A percentile compares a stretch with the other conserved stretches of the same genome.
phyloP scores from a whole-genome alignment of 2,329 filamentous ascomycete genomes.

The Pyrenophora tritici-repentis region DNA sequence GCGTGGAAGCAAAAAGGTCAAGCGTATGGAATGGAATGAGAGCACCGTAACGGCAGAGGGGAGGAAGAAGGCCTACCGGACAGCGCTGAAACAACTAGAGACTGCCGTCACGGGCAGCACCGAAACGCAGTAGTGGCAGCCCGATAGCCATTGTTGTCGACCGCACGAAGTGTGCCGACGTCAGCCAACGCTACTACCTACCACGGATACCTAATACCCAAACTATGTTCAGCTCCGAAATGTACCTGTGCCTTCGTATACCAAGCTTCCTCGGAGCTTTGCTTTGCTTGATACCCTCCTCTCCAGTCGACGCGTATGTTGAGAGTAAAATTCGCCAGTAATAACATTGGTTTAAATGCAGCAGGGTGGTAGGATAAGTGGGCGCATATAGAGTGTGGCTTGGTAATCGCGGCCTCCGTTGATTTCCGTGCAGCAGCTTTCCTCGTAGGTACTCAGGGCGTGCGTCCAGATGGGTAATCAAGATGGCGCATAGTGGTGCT shows the following conservation, averaged over 20 bases:
- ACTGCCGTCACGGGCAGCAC: slow-evolving; percentile 58
- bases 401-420: too few relatives aligned
- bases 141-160: not conserved
- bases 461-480: too few relatives aligned
- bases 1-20: slow-evolving; percentile 52
- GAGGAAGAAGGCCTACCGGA: slow-evolving; percentile 51
- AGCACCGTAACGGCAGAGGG: slow-evolving; percentile 48
- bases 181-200: not conserved
- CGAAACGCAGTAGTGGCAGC: slow-evolving; percentile 13
- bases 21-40: slow-evolving; percentile 51
- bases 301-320: not conserved
- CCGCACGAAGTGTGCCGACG: not conserved
- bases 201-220: slow-evolving; percentile 1
- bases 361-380: not conserved
- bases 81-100: slow-evolving; percentile 66
- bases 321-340: not conserved
- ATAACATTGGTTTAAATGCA: not conserved
- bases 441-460: not conserved
- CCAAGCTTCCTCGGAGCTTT: slow-evolving; percentile 24
- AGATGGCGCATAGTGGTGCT: slow-evolving; percentile 13
- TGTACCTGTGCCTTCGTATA: slow-evolving; percentile 2
- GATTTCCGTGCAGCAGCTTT: not conserved
- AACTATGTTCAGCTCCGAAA: not conserved
- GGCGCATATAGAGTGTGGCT: too few relatives aligned
- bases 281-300: slow-evolving; percentile 3